Evolutionary conservation across 805 yeast species (phyloP), one percentile per base, ranked within the genome.

Genomic region (Wickerhamiella alocasiicola): DNA sequence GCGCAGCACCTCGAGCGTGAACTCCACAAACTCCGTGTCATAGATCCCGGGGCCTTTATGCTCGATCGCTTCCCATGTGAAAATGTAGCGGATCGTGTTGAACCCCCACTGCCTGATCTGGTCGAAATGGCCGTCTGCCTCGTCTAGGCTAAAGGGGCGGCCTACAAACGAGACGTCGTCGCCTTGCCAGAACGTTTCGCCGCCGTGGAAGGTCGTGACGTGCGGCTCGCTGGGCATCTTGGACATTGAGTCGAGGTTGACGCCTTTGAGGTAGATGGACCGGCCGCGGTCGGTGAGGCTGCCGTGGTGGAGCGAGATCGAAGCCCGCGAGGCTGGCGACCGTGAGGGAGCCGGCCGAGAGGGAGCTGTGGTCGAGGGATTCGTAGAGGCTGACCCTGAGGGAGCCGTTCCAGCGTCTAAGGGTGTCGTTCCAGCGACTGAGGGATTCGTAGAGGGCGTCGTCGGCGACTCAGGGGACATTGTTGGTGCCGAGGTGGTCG

Each of bases 11-110:
- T 75, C 63, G 31, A 78, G 63, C 0, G 91, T 74, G 56, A 77
- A 82, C 20, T 76, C 74, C 37, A 84, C 69, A 52, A 72, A 87
- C 15, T 75, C 84, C 19, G 71, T 73, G 57, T 87, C 96, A 55
- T 85, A 87, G 7, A 57, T 57, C 0, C 81, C 91, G 0, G 96
- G 96, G 0, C 94, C 95, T 35, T 62, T 65, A 51, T 87, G 95
- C 57, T 87, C 96, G 6, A 87, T 53, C 0, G 95, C 88, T 56
- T 87, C 96, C 96, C 96, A 87, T 1, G 93, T 79, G 38, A 81
- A 64, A 15, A 84, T 63, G 55, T 76, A 81, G 43, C 96, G 62
- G 16, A 87, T 68, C 2, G 79, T 69, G 55, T 85, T 87, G 59
- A 71, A 83, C 1, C 96, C 96, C 72, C 87, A 72, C 5, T 75